Percentiles rank a stretch among this genome's conserved stretches.
Evolutionary conservation across 2,329 filamentous ascomycete species (phyloP).

Genomic region (Chaetomium sp.): DNA sequence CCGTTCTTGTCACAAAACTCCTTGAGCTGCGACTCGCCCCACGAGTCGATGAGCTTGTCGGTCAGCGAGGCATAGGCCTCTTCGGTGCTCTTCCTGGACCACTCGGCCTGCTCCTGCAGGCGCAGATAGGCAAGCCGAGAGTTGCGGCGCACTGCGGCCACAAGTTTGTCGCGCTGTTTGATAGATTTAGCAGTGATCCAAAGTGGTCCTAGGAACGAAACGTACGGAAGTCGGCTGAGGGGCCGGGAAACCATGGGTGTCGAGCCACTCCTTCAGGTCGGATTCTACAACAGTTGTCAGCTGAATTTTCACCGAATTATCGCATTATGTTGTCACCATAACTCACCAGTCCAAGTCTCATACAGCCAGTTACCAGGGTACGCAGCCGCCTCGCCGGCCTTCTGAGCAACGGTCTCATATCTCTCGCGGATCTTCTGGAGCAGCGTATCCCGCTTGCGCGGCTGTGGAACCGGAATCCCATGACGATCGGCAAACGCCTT

Average conservation of each 20-base stretch:
- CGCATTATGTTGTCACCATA: rapidly evolving
- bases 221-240: slow-evolving; percentile 67
- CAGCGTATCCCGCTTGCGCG: slow-evolving; percentile 75
- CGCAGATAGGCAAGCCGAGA: slow-evolving; percentile 71
- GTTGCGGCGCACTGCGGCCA: slow-evolving; percentile 86
- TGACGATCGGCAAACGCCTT: slow-evolving; percentile 90
- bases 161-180: slow-evolving; percentile 68
- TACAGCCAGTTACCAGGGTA: slow-evolving; percentile 98
- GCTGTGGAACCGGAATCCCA: slow-evolving; percentile 79
- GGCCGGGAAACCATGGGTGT: slow-evolving; percentile 75
- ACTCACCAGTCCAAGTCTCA: slow-evolving; percentile 63
- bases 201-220: not conserved
- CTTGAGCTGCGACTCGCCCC: slow-evolving; percentile 86
- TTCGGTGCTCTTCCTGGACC: slow-evolving; percentile 58
- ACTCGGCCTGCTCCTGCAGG: slow-evolving; percentile 53
- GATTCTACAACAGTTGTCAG: slow-evolving; percentile 50
- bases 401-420: slow-evolving; percentile 73
- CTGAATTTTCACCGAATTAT: not conserved
- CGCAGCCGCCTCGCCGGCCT: slow-evolving; percentile 64
- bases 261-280: slow-evolving; percentile 89
- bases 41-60: slow-evolving; percentile 79
- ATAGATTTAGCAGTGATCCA: slow-evolving; percentile 16
- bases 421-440: slow-evolving; percentile 71
- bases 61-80: slow-evolving; percentile 68
- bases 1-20: slow-evolving; percentile 87